These are phyloP conservation scores for Amauroascus verrucosus DNA, from an alignment of 2,329 filamentous ascomycete genomes.

Conservation along the genomic window DNA sequence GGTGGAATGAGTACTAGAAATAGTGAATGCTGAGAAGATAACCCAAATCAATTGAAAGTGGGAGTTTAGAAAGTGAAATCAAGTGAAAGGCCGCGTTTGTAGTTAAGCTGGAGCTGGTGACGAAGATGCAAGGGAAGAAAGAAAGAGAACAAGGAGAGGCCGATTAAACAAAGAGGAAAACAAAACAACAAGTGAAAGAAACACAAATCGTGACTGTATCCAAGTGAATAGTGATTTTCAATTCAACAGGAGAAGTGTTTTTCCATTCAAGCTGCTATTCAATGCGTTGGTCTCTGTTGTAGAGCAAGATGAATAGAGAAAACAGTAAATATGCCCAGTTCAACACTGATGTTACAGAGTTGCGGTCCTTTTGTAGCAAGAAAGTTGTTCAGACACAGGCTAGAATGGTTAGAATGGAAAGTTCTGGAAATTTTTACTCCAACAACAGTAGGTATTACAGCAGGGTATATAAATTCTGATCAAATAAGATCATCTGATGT, in stretches of 20 bases:
- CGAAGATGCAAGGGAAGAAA: constrained; percentile 1
- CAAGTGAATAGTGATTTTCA: neutral
- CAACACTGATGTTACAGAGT: neutral
- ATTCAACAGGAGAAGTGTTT: neutral
- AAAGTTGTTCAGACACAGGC: neutral
- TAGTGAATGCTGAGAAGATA: too few species aligned
- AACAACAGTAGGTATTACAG: neutral
- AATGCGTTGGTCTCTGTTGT: neutral
- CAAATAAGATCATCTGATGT: constrained; percentile 6
- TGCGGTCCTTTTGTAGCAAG: neutral
- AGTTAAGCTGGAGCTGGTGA: neutral
- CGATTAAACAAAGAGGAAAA: neutral
- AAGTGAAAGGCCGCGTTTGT: neutral
- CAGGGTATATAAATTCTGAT: neutral
- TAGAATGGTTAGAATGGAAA: neutral
- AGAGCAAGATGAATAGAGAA: neutral
- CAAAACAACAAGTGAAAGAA: neutral
- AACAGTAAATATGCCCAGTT: neutral
- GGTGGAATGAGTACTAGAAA: too few species aligned
- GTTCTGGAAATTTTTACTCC: neutral
- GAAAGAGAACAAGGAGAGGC: neutral
- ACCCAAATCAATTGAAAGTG: too few species aligned
- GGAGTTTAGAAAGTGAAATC: too few species aligned
- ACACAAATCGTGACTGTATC: neutral
- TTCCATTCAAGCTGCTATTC: neutral